These are phyloP conservation scores for Xylaria sp. DNA, from an alignment of 2,329 filamentous ascomycete genomes.

Conservation along the genomic window DNA sequence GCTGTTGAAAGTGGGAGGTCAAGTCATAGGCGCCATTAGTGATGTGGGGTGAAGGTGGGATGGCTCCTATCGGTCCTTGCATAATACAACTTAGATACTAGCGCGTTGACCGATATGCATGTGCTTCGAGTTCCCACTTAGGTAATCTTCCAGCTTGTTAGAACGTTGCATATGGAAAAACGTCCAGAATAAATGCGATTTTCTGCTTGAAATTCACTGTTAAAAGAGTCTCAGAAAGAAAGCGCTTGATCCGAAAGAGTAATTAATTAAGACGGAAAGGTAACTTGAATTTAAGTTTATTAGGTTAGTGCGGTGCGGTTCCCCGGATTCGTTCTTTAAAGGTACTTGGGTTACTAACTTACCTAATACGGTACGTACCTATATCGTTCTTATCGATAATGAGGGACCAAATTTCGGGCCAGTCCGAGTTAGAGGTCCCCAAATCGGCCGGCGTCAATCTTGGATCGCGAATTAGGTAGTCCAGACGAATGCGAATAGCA, in stretches of 20 bases:
- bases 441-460: conserved; percentile 30
- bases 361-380: too few species aligned
- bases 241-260: background rate
- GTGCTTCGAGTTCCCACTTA: background rate
- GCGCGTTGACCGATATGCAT: background rate
- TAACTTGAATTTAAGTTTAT: background rate
- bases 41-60: conserved; percentile 37
- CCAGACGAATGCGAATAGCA: conserved; percentile 36
- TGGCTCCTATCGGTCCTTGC: conserved; percentile 9
- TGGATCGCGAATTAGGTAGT: conserved; percentile 36
- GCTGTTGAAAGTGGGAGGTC: conserved; percentile 19
- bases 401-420: conserved; percentile 39
- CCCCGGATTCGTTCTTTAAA: too few species aligned
- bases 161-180: background rate
- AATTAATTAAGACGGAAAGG: background rate
- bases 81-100: conserved; percentile 2
- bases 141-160: background rate
- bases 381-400: conserved; percentile 43
- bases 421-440: background rate
- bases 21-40: conserved; percentile 2
- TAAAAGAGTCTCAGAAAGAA: background rate
- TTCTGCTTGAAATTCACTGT: background rate
- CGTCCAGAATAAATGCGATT: background rate
- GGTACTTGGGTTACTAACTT: too few species aligned
- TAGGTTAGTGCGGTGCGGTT: background rate